Base-by-base conservation (phyloP, 139 green algal genomes). In the Chlorella sp. region DNA sequence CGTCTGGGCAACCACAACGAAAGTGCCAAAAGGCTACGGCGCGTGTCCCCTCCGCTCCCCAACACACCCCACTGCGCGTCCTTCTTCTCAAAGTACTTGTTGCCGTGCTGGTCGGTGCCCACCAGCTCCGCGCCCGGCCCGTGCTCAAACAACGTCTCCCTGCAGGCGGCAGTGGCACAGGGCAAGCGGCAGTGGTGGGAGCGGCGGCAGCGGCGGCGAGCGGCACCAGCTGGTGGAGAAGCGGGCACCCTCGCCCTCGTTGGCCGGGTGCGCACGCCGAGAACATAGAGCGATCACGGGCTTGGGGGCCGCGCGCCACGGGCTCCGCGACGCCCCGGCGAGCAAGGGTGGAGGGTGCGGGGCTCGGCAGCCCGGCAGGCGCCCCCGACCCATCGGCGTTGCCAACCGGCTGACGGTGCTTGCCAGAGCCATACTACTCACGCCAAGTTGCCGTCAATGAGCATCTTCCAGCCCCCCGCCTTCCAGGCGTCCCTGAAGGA, bases 391-490 rank as follows among this genome's bases (percentile, higher is more conserved):
- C 77, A 60, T 24, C 79, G 42, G 40, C 79, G 48, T 68, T 15
- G 7, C 42, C 24, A 32, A n/a, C 1, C 19, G 37, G 18, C 19
- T 26, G 18, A 19, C 34, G 78, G 19, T 36, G 37, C 78, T 61
- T 9, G 19, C 18, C 37, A 22, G 64, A 32, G 11, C 26, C 32
- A n/a, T 19, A 30, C 11, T 36, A 57, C 76, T 85, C 57, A 85
- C 64, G 78, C 79, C 26, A 87, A 68, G 68, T 75, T 87, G 66
- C 81, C 85, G n/a, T 89, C 85, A 39, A 83, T 89, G 18, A 82
- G 83, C n/a, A 91, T 80, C 83, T 91, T 93, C 93, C 93, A 95
- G 26, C 93, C 93, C 34, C 93, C 93, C 28, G 90, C 83, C 60
- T 90, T 91, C 39, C 94, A 39, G 77, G 91, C 91, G 30, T 94